These are phyloP conservation scores for Stagonosporopsis chrysanthemi DNA, from an alignment of 2,329 filamentous ascomycete genomes.

Conservation along the genomic window DNA sequence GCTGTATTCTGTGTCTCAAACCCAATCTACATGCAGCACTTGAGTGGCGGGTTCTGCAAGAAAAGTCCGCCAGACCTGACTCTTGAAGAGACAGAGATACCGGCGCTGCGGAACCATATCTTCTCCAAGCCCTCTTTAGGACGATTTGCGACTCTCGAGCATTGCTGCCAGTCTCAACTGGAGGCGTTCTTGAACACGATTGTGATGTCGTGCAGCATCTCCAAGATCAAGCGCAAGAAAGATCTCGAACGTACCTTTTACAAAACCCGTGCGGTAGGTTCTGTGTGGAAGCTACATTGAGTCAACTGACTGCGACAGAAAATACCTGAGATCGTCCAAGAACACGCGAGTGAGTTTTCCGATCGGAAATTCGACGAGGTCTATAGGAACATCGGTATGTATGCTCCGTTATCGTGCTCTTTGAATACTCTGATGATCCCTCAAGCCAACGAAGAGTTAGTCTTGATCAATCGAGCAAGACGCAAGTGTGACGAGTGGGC, in stretches of 20 bases:
- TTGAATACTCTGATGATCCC: background rate
- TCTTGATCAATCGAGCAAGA: background rate
- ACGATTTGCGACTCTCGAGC: slow-evolving; percentile 13
- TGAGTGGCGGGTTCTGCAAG: slow-evolving; percentile 13
- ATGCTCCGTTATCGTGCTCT: background rate
- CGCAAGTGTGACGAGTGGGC: background rate
- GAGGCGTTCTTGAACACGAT: slow-evolving; percentile 24
- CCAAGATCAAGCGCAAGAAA: slow-evolving; percentile 23
- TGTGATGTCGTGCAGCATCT: slow-evolving; percentile 27
- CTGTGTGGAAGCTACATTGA: slow-evolving; percentile 2
- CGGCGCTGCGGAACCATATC: slow-evolving; percentile 20
- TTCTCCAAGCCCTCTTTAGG: slow-evolving; percentile 23
- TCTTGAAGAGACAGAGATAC: slow-evolving; percentile 26
- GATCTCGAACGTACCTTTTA: slow-evolving; percentile 22
- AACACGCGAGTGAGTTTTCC: background rate
- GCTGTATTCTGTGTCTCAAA: slow-evolving; percentile 33
- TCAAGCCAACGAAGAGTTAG: background rate
- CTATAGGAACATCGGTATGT: background rate
- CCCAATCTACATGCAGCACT: slow-evolving; percentile 25
- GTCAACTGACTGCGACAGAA: background rate
- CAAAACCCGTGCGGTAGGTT: background rate
- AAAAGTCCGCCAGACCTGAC: slow-evolving; percentile 3
- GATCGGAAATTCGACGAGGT: background rate
- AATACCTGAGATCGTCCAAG: background rate
- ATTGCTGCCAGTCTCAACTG: slow-evolving; percentile 6